Evolutionary conservation across 2,329 filamentous ascomycete species (phyloP), one percentile per base, ranked within the genome.

Genomic region (Sclerotinia sclerotiorum): DNA sequence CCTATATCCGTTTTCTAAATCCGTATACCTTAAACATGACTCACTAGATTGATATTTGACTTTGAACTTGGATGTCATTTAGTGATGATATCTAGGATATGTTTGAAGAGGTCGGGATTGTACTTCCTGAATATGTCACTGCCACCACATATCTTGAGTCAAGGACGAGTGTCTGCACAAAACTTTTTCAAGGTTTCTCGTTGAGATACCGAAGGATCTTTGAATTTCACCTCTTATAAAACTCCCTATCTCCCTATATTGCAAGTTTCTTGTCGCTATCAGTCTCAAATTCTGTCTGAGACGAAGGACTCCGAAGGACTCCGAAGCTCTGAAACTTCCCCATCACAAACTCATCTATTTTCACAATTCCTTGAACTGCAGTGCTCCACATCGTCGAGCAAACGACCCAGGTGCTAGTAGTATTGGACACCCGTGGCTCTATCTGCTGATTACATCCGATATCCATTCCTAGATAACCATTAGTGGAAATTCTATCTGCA

Each of bases 361-460:
- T 7, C 17, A 19, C 35, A 44, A 32, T 32, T 55, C 3, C 19
- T 13, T 29, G n/a, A 35, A 13, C 2, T 35, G 52, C 52, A 39
- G 35, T 39, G 8, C 35, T 55, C 29, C 19, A 5, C 5, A n/a
- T 10, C 0, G 8, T 0, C 11, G 29, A 5, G 21, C 7, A n/a
- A 10, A n/a, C 13, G 10, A 35, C 21, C 8, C 21, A 55, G 0
- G 29, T 55, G 52, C 32, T 5, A 32, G 10, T 32, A 55, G 19
- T 55, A 10, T 7, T 32, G 19, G 2, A 21, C n/a, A 11, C 32
- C 19, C 29, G 52, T 55, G 52, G 52, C 52, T 35, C 8, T 55
- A 55, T 55, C 52, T 29, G 29, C 52, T 1, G 19, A 19, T 21
- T n/a, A 55, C 5, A 55, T 5, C 19, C 52, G 10, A 10, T 35